Evolutionary conservation across 2,329 filamentous ascomycete species (phyloP).

Genomic region (Byssoonygena ceratinophila): DNA sequence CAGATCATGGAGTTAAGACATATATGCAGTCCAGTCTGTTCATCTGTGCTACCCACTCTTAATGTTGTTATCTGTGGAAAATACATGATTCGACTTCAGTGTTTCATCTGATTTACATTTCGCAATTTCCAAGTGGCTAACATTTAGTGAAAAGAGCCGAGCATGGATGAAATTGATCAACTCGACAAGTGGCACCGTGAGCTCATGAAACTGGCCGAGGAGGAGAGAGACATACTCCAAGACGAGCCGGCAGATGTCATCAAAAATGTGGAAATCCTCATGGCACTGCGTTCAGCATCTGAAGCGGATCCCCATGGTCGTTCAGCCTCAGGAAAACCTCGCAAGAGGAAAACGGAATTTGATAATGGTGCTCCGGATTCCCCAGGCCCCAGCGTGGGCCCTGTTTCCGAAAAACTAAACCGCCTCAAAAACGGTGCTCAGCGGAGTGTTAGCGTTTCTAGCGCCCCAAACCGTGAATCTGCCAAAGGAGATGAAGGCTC

Average conservation of each 20-base stretch:
- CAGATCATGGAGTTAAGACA: no score
- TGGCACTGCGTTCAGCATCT: slow-evolving; percentile 39
- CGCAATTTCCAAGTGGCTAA: slow-evolving; percentile 6
- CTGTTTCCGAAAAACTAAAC: slow-evolving; percentile 33
- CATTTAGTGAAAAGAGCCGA: slow-evolving; percentile 23
- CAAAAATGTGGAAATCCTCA: slow-evolving; percentile 41
- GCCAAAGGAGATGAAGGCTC: slow-evolving; percentile 35
- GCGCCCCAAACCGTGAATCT: slow-evolving; percentile 30
- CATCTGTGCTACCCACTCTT: no score
- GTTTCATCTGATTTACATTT: not conserved
- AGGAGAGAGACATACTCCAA: slow-evolving; percentile 39
- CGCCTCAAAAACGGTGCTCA: slow-evolving; percentile 34
- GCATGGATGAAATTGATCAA: slow-evolving; percentile 33
- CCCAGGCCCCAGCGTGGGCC: slow-evolving; percentile 33
- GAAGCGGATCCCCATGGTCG: slow-evolving; percentile 37
- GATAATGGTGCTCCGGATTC: slow-evolving; percentile 38
- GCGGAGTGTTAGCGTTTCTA: slow-evolving; percentile 36
- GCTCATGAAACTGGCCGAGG: slow-evolving; percentile 39
- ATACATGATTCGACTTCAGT: not conserved
- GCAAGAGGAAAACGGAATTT: slow-evolving; percentile 38
- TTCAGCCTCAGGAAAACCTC: slow-evolving; percentile 34
- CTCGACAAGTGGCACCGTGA: slow-evolving; percentile 39
- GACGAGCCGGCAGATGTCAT: slow-evolving; percentile 43
- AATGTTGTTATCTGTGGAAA: not conserved
- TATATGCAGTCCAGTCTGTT: no score